Evolutionary conservation across 495 filamentous ascomycete genomes (phyloP), one percentile per base, ranked within the genome.

Genomic region (Trypethelium eluteriae): DNA sequence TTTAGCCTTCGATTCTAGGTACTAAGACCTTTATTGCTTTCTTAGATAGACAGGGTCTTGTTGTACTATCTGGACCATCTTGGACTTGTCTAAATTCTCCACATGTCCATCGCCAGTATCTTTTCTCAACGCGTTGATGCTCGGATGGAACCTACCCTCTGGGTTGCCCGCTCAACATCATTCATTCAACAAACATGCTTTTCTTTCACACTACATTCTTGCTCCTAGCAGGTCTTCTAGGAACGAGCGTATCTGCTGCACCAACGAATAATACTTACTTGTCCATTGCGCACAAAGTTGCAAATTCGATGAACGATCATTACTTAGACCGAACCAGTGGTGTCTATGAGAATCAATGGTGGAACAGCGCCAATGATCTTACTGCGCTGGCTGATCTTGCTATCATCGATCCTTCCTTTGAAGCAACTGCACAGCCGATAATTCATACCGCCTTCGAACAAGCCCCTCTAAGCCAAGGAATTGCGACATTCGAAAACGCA

Each of bases 361-460:
- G 89, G 89, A 89, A 91, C 75, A 84, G 82, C 49, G 89, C 85
- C 64, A 92, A 90, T 73, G 81, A 80, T 65, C 74, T 91, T 66
- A 89, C 86, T 2, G 41, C 57, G 5, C 47, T 62, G 3, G 66
- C 66, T 44, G 39, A 65, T 59, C 39, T 69, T 6, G 63, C 57
- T 32, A 34, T 38, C 11, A 34, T 59, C 32, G 53, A 59, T 32
- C 32, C 18, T 59, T 59, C 53, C 7, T 59, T 35, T 59, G 53
- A 59, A 32, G 5, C 53, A 3, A 59, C 6, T 59, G 53, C 18
- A 35, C 53, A 36, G 53, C 53, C 53, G 10, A 36, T 59, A 18
- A 7, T 59, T 9, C 53, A 59, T 36, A 59, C 53, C n/a, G 53
- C 53, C 36, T 59, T 59, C 14, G 53, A 59, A 6, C 34, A 36